phyloP scores from a whole-genome alignment of 2,329 filamentous ascomycete genomes.

The Fusarium kyushuense region DNA sequence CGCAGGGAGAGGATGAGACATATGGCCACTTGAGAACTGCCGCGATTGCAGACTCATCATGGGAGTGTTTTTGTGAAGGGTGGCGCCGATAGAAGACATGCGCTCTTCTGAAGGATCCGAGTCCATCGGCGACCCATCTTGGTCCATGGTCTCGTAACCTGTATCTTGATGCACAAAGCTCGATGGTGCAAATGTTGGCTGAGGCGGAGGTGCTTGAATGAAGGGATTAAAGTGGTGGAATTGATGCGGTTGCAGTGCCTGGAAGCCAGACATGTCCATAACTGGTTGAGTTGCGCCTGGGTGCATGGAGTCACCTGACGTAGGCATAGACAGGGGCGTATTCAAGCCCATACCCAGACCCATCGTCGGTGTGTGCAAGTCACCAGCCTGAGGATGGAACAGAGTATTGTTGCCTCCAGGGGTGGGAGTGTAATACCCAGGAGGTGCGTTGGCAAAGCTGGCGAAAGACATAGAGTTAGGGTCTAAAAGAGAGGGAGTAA shows the following conservation, averaged over 20 bases:
- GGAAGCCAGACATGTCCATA: conserved; percentile 77
- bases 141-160: conserved; percentile 82
- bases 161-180: conserved; percentile 85
- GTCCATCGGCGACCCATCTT: conserved; percentile 77
- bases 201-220: conserved; percentile 67
- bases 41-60: conserved; percentile 69
- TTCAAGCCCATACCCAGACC: conserved; percentile 80
- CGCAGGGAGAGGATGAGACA: conserved; percentile 62
- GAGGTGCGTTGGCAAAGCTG: conserved; percentile 81
- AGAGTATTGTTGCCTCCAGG: conserved; percentile 83
- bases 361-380: conserved; percentile 85
- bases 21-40: conserved; percentile 60
- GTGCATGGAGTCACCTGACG: conserved; percentile 74
- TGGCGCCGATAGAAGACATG: conserved; percentile 68
- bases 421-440: conserved; percentile 89
- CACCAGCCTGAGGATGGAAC: conserved; percentile 85
- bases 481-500: conserved; percentile 90
- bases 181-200: conserved; percentile 77
- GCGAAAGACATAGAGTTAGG: conserved; percentile 85
- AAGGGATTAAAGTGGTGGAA: conserved; percentile 80
- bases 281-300: conserved; percentile 62
- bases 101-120: conserved; percentile 64
- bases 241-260: conserved; percentile 69
- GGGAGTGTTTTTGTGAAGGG: conserved; percentile 71
- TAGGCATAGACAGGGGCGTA: conserved; percentile 84